These are phyloP conservation scores for Boletus rubescentipes DNA, from an alignment of 768 basidiomycete species.

Conservation along the genomic window DNA sequence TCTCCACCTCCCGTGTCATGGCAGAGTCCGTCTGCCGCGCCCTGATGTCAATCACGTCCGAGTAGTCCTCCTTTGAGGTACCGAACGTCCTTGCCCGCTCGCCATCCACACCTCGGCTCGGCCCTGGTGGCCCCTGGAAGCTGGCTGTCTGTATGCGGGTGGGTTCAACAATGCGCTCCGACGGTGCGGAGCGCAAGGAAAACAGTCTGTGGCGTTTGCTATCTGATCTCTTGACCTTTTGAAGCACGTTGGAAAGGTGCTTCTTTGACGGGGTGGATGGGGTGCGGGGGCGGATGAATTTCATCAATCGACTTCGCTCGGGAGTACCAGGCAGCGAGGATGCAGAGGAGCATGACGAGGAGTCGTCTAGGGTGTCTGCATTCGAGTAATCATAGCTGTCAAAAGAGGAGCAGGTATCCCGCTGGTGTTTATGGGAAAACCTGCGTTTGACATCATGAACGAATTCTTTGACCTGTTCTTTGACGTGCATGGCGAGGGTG, in stretches of 20 bases:
- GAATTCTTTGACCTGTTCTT: conserved; percentile 28
- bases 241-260: conserved; percentile 1
- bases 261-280: conserved; percentile 10
- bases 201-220: conserved; percentile 18
- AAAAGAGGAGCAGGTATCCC: conserved; percentile 12
- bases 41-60: conserved; percentile 26
- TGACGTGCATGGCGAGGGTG: conserved; percentile 29
- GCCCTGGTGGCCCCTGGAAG: neutral
- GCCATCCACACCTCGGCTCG: neutral
- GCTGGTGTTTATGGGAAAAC: conserved; percentile 28
- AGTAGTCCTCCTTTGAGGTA: neutral
- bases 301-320: conserved; percentile 6
- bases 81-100: neutral
- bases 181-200: conserved; percentile 13
- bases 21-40: conserved; percentile 1
- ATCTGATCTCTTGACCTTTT: conserved; percentile 2
- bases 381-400: conserved; percentile 18
- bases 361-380: conserved; percentile 8
- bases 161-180: neutral
- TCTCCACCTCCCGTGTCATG: neutral
- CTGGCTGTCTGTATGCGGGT: neutral
- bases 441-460: conserved; percentile 34
- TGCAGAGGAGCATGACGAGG: conserved; percentile 14
- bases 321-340: conserved; percentile 5
- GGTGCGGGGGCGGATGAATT: conserved; percentile 16